Conservation (phyloP, 2,329 filamentous ascomycete genomes). For the Penicillium sp. region DNA sequence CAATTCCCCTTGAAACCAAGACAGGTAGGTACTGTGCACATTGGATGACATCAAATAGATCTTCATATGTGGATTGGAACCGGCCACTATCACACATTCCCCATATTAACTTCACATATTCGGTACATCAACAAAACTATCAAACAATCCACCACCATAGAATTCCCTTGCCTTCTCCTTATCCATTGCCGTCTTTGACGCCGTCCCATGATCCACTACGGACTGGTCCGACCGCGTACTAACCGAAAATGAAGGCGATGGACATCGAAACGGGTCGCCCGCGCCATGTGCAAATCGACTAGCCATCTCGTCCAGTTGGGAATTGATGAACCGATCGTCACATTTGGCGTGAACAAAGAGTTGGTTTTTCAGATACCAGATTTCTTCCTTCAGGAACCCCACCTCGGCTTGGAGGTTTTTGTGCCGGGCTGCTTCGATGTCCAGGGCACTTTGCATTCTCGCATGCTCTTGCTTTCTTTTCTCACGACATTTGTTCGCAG, state of each 20-base stretch:
- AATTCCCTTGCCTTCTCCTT: background rate
- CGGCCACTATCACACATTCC: background rate
- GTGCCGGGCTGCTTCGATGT: background rate
- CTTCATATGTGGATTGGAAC: background rate
- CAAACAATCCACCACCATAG: background rate
- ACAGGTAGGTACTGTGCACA: background rate
- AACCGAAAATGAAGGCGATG: background rate
- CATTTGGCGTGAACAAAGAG: background rate
- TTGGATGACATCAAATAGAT: background rate
- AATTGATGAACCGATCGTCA: background rate
- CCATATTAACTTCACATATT: background rate
- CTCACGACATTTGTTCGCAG: conserved; percentile 2
- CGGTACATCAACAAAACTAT: background rate
- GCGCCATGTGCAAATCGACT: background rate
- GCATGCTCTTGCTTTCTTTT: background rate
- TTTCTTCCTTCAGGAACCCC: background rate
- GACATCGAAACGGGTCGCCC: background rate
- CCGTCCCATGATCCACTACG: background rate
- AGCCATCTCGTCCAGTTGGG: background rate
- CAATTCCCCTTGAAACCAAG: background rate
- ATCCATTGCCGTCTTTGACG: background rate
- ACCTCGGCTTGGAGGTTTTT: background rate
- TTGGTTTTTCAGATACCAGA: conserved; percentile 2
- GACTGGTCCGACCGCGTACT: conserved; percentile 1
- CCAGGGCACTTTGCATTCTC: background rate